phyloP scores from a whole-genome alignment of 768 basidiomycete genomes.

The Suillus sp. region DNA sequence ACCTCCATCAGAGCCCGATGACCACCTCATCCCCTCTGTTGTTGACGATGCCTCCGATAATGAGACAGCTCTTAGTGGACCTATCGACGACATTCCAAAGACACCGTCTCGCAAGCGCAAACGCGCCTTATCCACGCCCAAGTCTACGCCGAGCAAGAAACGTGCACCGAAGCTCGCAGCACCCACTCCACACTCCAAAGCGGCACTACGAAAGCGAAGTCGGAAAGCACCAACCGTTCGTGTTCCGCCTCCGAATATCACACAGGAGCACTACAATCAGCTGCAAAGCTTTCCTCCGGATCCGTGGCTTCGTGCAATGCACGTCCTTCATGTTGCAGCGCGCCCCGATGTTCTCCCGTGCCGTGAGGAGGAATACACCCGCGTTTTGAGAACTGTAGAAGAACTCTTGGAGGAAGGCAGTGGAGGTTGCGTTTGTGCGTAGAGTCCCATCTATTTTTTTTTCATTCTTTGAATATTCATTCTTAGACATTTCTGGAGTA shows the following conservation, averaged over 20 bases:
- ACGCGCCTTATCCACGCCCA: conserved; percentile 32
- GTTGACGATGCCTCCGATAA: conserved; percentile 24
- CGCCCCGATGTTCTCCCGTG: conserved; percentile 90
- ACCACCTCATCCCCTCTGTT: conserved; percentile 22
- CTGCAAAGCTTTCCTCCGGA: conserved; percentile 63
- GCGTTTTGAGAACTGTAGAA: conserved; percentile 74
- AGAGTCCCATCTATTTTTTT: not conserved
- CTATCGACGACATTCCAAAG: conserved; percentile 36
- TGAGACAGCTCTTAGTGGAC: conserved; percentile 33
- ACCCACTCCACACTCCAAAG: conserved; percentile 79
- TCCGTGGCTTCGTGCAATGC: conserved; percentile 86
- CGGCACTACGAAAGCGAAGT: conserved; percentile 49
- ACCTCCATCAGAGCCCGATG: conserved; percentile 19
- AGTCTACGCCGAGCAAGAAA: conserved; percentile 38
- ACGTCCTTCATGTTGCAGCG: conserved; percentile 89
- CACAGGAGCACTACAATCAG: conserved; percentile 39
- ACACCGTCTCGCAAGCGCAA: conserved; percentile 62
- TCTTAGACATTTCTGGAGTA: conserved; percentile 91
- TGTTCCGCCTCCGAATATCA: conserved; percentile 38
- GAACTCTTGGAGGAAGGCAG: conserved; percentile 90
- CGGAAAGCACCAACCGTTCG: conserved; percentile 33
- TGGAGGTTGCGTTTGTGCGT: conserved; percentile 92
- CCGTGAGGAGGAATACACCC: conserved; percentile 80
- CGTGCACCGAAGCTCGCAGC: conserved; percentile 48
- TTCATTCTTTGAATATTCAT: conserved; percentile 10